These are phyloP conservation scores for Neonectria punicea DNA, from an alignment of 2,329 filamentous ascomycete species.

Conservation along the genomic window DNA sequence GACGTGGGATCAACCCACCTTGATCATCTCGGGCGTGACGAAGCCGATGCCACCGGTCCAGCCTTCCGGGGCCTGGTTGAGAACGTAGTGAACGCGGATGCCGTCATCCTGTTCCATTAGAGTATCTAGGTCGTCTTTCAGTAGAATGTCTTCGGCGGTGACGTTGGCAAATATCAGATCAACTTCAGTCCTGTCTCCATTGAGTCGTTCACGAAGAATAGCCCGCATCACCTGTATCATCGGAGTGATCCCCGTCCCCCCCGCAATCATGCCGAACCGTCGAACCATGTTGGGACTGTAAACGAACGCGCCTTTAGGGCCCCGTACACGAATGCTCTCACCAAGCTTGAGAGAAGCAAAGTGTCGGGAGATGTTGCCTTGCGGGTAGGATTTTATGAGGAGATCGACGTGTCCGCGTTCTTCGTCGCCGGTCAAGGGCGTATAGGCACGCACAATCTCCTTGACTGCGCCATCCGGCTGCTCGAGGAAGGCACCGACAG, in stretches of 20 bases:
- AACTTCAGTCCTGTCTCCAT: slow-evolving; percentile 85
- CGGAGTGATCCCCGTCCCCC: slow-evolving; percentile 96
- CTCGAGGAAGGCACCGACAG: slow-evolving; percentile 79
- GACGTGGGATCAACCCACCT: slow-evolving; percentile 61
- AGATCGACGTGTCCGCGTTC: slow-evolving; percentile 92
- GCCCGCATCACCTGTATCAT: slow-evolving; percentile 96
- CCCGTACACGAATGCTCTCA: slow-evolving; percentile 85
- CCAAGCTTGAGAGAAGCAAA: slow-evolving; percentile 84
- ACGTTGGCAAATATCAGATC: slow-evolving; percentile 97
- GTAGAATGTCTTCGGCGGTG: slow-evolving; percentile 86
- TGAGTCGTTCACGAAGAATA: slow-evolving; percentile 79
- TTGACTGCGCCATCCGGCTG: slow-evolving; percentile 76
- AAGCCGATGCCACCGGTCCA: slow-evolving; percentile 94
- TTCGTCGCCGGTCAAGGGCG: slow-evolving; percentile 87
- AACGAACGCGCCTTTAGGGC: slow-evolving; percentile 95
- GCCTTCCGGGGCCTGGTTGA: slow-evolving; percentile 90
- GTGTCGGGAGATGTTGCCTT: slow-evolving; percentile 94
- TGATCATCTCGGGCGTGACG: slow-evolving; percentile 93
- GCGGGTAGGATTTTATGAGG: slow-evolving; percentile 95
- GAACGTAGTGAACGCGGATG: slow-evolving; percentile 90
- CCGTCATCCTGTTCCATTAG: slow-evolving; percentile 78
- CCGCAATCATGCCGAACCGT: slow-evolving; percentile 96
- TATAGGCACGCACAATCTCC: slow-evolving; percentile 89
- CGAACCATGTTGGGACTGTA: slow-evolving; percentile 96
- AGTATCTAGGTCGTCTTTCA: slow-evolving; percentile 87